Conservation (phyloP, 129 eudicot genomes). For the Escallonia rubra region DNA sequence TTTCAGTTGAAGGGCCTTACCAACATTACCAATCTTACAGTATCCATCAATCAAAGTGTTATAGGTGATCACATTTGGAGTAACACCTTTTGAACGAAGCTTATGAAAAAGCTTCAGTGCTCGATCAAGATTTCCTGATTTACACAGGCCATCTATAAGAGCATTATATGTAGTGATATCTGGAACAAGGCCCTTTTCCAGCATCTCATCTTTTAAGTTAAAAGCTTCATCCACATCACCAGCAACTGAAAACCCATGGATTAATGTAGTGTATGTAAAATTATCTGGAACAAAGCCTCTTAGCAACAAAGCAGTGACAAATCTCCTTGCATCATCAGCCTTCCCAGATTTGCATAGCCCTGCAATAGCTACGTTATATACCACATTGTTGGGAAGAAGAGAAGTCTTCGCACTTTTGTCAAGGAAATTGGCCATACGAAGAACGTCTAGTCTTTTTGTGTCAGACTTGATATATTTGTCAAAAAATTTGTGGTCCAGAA, state of each 20-base stretch:
- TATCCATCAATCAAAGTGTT: conserved; percentile 57
- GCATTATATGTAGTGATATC: conserved; percentile 63
- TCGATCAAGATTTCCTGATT: conserved; percentile 66
- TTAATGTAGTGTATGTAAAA: conserved; percentile 67
- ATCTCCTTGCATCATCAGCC: conserved; percentile 45
- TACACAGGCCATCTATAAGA: conserved; percentile 68
- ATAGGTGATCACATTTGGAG: conserved; percentile 62
- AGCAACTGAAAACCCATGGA: conserved; percentile 54
- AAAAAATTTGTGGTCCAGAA: conserved; percentile 26
- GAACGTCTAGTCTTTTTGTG: conserved; percentile 18
- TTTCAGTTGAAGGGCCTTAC: conserved; percentile 44
- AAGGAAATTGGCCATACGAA: conserved; percentile 29
- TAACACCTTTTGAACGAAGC: conserved; percentile 52
- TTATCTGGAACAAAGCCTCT: conserved; percentile 72
- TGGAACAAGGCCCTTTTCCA: conserved; percentile 57
- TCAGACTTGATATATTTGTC: conserved; percentile 29
- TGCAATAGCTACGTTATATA: conserved; percentile 67
- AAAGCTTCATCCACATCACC: conserved; percentile 74
- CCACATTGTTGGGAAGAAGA: conserved; percentile 42
- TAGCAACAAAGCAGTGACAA: conserved; percentile 32
- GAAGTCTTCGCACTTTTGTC: conserved; percentile 30
- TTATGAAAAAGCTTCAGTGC: conserved; percentile 67
- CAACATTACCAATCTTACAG: conserved; percentile 39
- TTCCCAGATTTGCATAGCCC: conserved; percentile 74
- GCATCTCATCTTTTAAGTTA: conserved; percentile 76